Evolutionary conservation across 2,329 filamentous ascomycete species (phyloP).

Genomic region (Cytospora paraplurivora): DNA sequence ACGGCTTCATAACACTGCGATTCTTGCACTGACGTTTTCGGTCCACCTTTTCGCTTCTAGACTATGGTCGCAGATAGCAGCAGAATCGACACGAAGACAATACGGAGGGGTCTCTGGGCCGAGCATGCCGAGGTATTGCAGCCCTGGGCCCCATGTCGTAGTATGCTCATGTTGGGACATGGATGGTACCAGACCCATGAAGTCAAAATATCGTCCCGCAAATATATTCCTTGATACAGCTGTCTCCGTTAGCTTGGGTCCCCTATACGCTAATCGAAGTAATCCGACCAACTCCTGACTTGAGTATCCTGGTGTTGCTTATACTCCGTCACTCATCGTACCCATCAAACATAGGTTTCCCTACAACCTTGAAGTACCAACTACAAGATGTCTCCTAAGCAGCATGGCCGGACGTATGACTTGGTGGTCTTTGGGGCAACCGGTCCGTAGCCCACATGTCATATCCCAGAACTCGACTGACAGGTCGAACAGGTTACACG

Average conservation of each 20-base stretch:
- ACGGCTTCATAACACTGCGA: neutral
- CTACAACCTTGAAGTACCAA: neutral
- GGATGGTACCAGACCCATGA: neutral
- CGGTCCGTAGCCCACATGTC: constrained; percentile 40
- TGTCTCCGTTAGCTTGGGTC: neutral
- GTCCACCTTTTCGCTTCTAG: neutral
- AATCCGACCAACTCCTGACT: neutral
- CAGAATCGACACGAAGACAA: neutral
- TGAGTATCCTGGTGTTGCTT: neutral
- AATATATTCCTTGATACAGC: neutral
- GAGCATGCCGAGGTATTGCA: neutral
- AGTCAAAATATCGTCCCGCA: neutral
- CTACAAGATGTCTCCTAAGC: constrained; percentile 48
- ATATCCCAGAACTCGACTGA: constrained; percentile 16
- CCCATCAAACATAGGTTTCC: neutral
- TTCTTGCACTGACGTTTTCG: neutral
- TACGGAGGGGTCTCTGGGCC: neutral
- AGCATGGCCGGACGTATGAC: constrained; percentile 58
- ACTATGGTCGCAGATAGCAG: neutral
- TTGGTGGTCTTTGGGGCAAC: constrained; percentile 60
- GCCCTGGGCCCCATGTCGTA: neutral
- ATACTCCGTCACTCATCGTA: neutral
- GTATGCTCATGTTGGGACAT: neutral
- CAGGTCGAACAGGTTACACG: constrained; percentile 68
- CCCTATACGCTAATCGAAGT: neutral